Percentiles rank a stretch among this genome's conserved stretches.
phyloP scores from a whole-genome alignment of 257 asterid genomes.

The Craterostigma plantagineum region DNA sequence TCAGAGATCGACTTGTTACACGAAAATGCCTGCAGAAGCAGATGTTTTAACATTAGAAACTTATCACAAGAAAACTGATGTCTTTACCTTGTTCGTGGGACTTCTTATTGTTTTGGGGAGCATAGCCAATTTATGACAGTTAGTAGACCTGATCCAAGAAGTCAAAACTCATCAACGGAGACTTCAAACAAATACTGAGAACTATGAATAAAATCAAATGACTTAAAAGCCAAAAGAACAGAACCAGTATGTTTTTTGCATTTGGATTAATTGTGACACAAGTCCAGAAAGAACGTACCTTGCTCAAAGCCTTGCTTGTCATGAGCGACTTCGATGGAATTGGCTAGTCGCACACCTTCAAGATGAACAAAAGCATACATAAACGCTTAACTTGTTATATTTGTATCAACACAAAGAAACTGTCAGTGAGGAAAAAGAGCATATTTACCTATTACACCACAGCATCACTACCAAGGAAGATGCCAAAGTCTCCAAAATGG shows the following conservation, averaged over 20 bases:
- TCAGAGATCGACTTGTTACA: neutral
- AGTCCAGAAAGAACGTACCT: slow-evolving; percentile 74
- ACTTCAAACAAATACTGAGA: slow-evolving; percentile 1
- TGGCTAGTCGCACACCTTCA: slow-evolving; percentile 84
- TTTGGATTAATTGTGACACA: slow-evolving; percentile 42
- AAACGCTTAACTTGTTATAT: slow-evolving; percentile 7
- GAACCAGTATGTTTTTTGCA: slow-evolving; percentile 72
- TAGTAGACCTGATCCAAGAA: slow-evolving; percentile 30
- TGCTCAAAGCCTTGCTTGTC: slow-evolving; percentile 98
- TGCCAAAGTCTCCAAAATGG: slow-evolving; percentile 98
- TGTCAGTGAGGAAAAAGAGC: slow-evolving; percentile 3
- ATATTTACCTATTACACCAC: slow-evolving; percentile 95
- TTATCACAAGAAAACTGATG: neutral
- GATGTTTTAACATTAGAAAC: neutral
- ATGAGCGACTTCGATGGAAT: slow-evolving; percentile 96
- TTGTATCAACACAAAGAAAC: slow-evolving; percentile 5
- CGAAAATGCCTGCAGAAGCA: too few relatives aligned
- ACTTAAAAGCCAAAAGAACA: slow-evolving; percentile 12
- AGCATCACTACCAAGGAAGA: slow-evolving; percentile 92
- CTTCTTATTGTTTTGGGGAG: too few relatives aligned
- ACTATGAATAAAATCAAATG: neutral
- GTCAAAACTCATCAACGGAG: slow-evolving; percentile 1
- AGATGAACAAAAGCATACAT: slow-evolving; percentile 7
- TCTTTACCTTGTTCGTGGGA: slow-evolving; percentile 34
- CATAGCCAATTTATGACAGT: slow-evolving; percentile 87